phyloP scores from a whole-genome alignment of 1,139 yeast genomes.

The Spathaspora jeffriesii region DNA sequence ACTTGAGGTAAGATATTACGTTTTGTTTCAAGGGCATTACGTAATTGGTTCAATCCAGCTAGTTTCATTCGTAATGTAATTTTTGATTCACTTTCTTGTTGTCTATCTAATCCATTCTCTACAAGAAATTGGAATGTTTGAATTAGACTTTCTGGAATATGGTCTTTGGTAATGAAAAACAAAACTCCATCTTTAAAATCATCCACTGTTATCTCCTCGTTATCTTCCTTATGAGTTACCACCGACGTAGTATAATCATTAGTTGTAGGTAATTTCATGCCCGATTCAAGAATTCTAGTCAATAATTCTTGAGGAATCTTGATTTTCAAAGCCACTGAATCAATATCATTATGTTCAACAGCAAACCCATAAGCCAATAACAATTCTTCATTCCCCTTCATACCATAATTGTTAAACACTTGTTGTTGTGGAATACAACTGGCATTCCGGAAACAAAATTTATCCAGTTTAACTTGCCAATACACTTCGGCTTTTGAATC shows the following conservation, averaged over 20 bases:
- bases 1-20: conserved; percentile 21
- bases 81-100: conserved; percentile 10
- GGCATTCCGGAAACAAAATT: conserved; percentile 28
- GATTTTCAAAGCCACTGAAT: conserved; percentile 59
- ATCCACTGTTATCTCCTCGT: conserved; percentile 8
- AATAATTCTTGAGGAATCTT: conserved; percentile 42
- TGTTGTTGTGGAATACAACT: conserved; percentile 38
- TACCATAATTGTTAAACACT: conserved; percentile 80
- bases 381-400: conserved; percentile 80
- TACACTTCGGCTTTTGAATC: conserved; percentile 58
- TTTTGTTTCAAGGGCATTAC: conserved; percentile 52
- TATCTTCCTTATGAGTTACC: conserved; percentile 10
- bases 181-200: conserved; percentile 40
- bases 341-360: conserved; percentile 58
- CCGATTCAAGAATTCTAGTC: conserved; percentile 34
- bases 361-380: conserved; percentile 71
- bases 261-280: conserved; percentile 46
- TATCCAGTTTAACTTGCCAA: conserved; percentile 48
- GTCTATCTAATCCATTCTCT: conserved; percentile 49
- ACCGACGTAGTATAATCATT: conserved; percentile 50
- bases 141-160: conserved; percentile 48
- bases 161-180: conserved; percentile 37
- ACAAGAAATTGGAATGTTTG: conserved; percentile 54
- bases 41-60: conserved; percentile 60
- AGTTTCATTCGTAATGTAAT: conserved; percentile 53